A percentile compares a stretch with the other conserved stretches of the same genome.
Conservation (phyloP, 495 filamentous ascomycete genomes). For the Collariella sp. region DNA sequence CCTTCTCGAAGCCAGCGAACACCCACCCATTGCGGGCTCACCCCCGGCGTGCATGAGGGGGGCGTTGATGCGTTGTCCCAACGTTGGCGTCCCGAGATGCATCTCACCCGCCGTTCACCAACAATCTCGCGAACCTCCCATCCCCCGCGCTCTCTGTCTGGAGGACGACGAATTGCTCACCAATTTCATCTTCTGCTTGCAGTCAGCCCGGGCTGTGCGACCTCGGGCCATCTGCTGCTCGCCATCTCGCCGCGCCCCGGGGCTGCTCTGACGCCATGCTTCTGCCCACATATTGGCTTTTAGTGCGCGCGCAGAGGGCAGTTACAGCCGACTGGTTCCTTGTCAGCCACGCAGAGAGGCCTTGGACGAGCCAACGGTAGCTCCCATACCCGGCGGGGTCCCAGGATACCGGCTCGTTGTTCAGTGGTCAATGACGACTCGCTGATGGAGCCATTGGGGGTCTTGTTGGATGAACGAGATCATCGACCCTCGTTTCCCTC, state of each 20-base stretch:
- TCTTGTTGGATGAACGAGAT: conserved; percentile 14
- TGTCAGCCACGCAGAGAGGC: conserved; percentile 18
- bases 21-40: conserved; percentile 10
- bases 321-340: conserved; percentile 7
- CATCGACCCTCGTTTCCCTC: conserved; percentile 17
- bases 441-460: conserved; percentile 5
- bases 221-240: neutral
- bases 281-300: conserved; percentile 7
- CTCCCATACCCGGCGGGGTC: conserved; percentile 18
- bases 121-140: conserved; percentile 1
- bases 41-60: conserved; percentile 20
- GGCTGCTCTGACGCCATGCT: conserved; percentile 19
- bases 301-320: conserved; percentile 3
- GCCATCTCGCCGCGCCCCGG: neutral
- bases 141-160: conserved; percentile 6
- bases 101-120: conserved; percentile 7
- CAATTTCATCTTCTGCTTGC: neutral
- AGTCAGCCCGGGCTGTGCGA: neutral
- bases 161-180: too few relatives aligned
- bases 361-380: conserved; percentile 14
- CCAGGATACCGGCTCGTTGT: conserved; percentile 17
- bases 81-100: neutral
- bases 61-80: conserved; percentile 30
- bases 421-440: conserved; percentile 18
- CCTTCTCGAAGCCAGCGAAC: conserved; percentile 19